A percentile compares a stretch with the other conserved stretches of the same genome.
These are phyloP conservation scores for Mycena metata DNA, from an alignment of 768 basidiomycete species.

Conservation along the genomic window DNA sequence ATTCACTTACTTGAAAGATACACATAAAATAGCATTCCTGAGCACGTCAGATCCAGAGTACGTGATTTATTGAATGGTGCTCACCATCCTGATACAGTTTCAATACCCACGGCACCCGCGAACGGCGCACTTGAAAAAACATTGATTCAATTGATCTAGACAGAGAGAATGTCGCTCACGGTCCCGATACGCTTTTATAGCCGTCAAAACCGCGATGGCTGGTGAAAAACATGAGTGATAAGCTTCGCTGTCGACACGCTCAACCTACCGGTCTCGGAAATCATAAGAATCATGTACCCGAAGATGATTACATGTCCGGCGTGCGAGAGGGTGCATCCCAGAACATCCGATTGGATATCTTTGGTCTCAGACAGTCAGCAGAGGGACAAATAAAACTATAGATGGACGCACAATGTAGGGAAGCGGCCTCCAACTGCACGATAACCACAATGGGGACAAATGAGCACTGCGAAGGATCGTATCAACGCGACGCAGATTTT, in stretches of 20 bases:
- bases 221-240: constrained; percentile 6
- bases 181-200: constrained; percentile 53
- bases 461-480: constrained; percentile 40
- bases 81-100: constrained; percentile 57
- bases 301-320: constrained; percentile 54
- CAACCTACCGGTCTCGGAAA: constrained; percentile 57
- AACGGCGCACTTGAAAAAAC: constrained; percentile 49
- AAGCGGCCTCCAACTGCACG: constrained; percentile 50
- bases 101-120: constrained; percentile 52
- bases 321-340: constrained; percentile 50
- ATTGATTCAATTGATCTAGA: constrained; percentile 8
- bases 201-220: constrained; percentile 56
- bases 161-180: constrained; percentile 44
- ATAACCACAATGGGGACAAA: constrained; percentile 49
- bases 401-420: constrained; percentile 49
- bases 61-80: constrained; percentile 6
- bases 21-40: constrained; percentile 57
- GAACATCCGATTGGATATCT: constrained; percentile 18
- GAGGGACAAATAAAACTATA: too few species aligned
- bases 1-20: constrained; percentile 52
- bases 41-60: background rate
- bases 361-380: constrained; percentile 6
- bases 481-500: background rate
- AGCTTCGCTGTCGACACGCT: background rate
- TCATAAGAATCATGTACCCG: constrained; percentile 53